Evolutionary conservation across 805 yeast genomes (phyloP).

Genomic region (Barnettozyma pratensis): DNA sequence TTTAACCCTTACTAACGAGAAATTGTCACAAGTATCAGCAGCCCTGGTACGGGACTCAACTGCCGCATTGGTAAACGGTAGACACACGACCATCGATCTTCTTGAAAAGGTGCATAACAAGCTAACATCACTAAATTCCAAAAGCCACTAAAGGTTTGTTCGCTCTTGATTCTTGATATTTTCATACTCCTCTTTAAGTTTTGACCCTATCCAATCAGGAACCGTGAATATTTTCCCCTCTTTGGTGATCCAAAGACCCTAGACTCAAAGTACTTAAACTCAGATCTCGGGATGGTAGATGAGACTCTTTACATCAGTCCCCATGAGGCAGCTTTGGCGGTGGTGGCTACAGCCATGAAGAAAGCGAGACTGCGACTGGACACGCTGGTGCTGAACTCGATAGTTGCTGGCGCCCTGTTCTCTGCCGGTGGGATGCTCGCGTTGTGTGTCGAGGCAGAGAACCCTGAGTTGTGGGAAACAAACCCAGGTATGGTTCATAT

Average conservation of each 20-base stretch:
- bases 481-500: conserved; percentile 51
- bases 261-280: background rate
- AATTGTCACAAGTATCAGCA: background rate
- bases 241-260: background rate
- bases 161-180: too few species aligned
- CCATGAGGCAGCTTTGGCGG: conserved; percentile 77
- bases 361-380: conserved; percentile 64
- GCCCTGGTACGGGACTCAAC: background rate
- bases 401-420: conserved; percentile 67
- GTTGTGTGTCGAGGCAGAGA: conserved; percentile 47
- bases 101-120: background rate
- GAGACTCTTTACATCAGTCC: conserved; percentile 64
- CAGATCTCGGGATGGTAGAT: conserved; percentile 27
- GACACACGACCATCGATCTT: background rate
- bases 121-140: background rate
- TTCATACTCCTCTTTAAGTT: too few species aligned
- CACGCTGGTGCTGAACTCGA: conserved; percentile 54
- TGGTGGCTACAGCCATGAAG: conserved; percentile 82
- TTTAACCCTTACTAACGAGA: background rate
- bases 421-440: conserved; percentile 70
- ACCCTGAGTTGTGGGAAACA: conserved; percentile 34
- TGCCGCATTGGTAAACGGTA: background rate
- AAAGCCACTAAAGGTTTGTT: too few species aligned
- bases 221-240: background rate
- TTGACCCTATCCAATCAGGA: too few species aligned